Conservation (phyloP, 2,329 filamentous ascomycete species). For the Mycosphaerella arachidis region DNA sequence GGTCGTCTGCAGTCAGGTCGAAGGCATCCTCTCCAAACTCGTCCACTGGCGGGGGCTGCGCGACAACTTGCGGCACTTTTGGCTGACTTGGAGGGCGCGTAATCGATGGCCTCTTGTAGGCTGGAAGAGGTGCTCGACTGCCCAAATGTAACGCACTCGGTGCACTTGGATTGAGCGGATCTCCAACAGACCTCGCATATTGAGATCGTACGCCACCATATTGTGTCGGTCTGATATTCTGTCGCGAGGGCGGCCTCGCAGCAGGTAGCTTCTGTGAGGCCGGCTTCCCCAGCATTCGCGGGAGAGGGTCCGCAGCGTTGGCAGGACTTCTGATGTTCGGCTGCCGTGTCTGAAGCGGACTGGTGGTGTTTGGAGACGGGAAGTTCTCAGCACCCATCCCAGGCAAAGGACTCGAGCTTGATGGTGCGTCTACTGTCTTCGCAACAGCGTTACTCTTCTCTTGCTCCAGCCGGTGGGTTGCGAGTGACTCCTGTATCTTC, state of each 20-base stretch:
- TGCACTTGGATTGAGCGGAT: constrained; percentile 19
- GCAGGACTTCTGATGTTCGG: constrained; percentile 9
- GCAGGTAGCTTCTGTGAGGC: constrained; percentile 1
- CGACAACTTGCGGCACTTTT: constrained; percentile 9
- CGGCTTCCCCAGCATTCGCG: background rate
- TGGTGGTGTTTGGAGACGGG: constrained; percentile 8
- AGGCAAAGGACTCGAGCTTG: constrained; percentile 47
- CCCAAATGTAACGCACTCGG: constrained; percentile 27
- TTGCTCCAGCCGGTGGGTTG: constrained; percentile 30
- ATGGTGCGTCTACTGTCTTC: constrained; percentile 33
- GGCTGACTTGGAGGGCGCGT: constrained; percentile 19
- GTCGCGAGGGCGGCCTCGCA: background rate
- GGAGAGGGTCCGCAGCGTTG: background rate
- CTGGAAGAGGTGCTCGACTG: constrained; percentile 31
- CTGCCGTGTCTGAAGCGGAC: constrained; percentile 20
- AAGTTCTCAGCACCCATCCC: constrained; percentile 26
- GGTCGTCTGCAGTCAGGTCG: constrained; percentile 52
- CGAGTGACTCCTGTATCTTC: constrained; percentile 43
- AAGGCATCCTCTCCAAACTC: constrained; percentile 45
- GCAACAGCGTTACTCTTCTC: constrained; percentile 9
- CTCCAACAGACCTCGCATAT: constrained; percentile 10
- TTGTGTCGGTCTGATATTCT: constrained; percentile 12
- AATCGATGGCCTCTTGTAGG: constrained; percentile 32
- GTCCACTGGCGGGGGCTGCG: constrained; percentile 27
- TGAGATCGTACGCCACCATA: constrained; percentile 17